phyloP scores from a whole-genome alignment of 140 eudicot genomes.

The Stevia rebaudiana region DNA sequence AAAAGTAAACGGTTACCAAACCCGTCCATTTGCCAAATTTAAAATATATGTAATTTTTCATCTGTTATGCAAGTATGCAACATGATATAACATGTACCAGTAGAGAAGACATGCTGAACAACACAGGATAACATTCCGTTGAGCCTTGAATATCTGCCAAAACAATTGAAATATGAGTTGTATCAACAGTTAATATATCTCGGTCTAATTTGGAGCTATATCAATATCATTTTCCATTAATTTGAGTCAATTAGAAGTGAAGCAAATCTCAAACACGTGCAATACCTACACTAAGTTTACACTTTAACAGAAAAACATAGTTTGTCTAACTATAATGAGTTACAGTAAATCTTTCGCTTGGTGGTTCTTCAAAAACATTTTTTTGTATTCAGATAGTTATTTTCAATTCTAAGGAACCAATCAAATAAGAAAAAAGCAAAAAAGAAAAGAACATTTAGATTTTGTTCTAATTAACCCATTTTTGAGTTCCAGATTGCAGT shows the following conservation, averaged over 20 bases:
- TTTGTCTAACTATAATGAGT: not conserved
- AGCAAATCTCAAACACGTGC: not conserved
- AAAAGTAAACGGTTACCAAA: not conserved
- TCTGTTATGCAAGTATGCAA: constrained; percentile 2
- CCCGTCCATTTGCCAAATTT: constrained; percentile 10
- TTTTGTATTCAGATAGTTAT: not conserved
- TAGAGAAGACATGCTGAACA: constrained; percentile 66
- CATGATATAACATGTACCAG: constrained; percentile 48
- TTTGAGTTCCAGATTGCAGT: no score
- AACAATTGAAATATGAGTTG: not conserved
- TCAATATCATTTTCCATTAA: not conserved
- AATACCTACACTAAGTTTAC: not conserved
- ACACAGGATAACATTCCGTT: constrained; percentile 76
- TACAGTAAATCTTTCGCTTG: not conserved
- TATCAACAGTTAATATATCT: not conserved
- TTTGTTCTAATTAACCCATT: not conserved
- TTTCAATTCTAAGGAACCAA: not conserved
- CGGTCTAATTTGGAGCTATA: not conserved
- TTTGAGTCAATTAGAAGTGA: not conserved
- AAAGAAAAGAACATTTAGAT: not conserved
- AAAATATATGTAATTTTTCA: constrained; percentile 14
- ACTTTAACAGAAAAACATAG: not conserved
- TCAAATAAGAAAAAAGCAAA: not conserved
- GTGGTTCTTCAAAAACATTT: not conserved
- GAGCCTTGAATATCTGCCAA: constrained; percentile 88